Conservation (phyloP, 768 basidiomycete genomes). For the Pisolithus tinctorius region DNA sequence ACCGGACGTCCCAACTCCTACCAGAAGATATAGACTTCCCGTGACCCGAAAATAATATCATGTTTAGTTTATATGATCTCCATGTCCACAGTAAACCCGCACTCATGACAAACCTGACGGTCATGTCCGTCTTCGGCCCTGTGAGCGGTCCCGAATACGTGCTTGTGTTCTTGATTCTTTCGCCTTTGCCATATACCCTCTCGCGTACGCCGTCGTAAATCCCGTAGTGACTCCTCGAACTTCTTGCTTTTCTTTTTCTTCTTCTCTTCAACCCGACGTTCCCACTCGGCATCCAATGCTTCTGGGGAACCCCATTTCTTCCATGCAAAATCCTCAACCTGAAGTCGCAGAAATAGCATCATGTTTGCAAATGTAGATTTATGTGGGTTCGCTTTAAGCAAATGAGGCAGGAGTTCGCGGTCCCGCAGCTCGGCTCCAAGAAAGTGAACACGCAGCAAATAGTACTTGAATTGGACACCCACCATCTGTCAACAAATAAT, state of each 20-base stretch:
- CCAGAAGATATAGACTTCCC: background rate
- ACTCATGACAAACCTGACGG: conserved; percentile 77
- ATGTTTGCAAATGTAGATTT: conserved; percentile 95
- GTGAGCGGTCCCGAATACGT: conserved; percentile 65
- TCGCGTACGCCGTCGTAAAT: conserved; percentile 77
- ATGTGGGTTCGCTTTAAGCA: conserved; percentile 92
- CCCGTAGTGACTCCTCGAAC: conserved; percentile 84
- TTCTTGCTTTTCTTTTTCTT: conserved; percentile 89
- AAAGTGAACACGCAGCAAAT: background rate
- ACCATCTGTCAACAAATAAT: conserved; percentile 94
- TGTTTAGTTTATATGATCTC: conserved; percentile 58
- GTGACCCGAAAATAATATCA: background rate
- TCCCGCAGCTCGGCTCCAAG: conserved; percentile 85
- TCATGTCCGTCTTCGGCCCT: conserved; percentile 46
- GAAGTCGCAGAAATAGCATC: conserved; percentile 94
- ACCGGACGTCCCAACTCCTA: too few relatives aligned
- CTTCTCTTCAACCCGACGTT: conserved; percentile 71
- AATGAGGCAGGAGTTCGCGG: conserved; percentile 85
- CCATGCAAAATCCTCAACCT: conserved; percentile 96
- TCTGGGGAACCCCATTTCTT: conserved; percentile 97
- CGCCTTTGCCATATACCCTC: conserved; percentile 87
- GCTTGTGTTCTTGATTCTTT: conserved; percentile 83
- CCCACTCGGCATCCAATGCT: conserved; percentile 83
- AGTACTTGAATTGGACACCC: conserved; percentile 21
- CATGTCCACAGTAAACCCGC: conserved; percentile 87